Percentiles rank a stretch among this genome's conserved stretches.
Evolutionary conservation across 2,329 filamentous ascomycete genomes (phyloP).

Genomic region (Dothistroma pini): DNA sequence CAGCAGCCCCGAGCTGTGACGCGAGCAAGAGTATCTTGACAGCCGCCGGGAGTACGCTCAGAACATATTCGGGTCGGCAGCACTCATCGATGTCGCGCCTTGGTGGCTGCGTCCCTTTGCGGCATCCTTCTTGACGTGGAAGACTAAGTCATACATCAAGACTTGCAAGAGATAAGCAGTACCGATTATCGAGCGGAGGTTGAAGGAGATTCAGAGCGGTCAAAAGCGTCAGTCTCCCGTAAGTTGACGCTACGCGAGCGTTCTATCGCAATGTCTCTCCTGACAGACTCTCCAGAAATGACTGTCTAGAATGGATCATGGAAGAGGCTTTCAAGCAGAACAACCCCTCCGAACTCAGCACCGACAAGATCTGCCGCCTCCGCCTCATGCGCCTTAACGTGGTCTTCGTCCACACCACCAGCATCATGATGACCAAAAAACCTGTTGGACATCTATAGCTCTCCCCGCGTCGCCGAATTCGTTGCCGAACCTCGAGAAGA

Average conservation of each 20-base stretch:
- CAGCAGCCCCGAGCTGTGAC: conserved; percentile 20
- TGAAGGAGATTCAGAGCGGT: conserved; percentile 10
- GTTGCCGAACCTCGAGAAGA: conserved; percentile 24
- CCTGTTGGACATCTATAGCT: conserved; percentile 25
- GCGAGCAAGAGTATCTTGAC: conserved; percentile 18
- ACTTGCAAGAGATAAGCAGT: conserved; percentile 14
- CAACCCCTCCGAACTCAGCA: conserved; percentile 13
- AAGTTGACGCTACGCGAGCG: too few relatives aligned
- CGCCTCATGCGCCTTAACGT: conserved; percentile 26
- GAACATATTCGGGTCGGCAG: conserved; percentile 19
- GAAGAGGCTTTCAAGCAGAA: conserved; percentile 17
- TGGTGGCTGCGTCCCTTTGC: conserved; percentile 14
- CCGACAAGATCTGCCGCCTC: conserved; percentile 17
- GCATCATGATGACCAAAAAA: conserved; percentile 21
- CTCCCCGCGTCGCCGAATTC: conserved; percentile 14
- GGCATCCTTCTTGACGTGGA: conserved; percentile 12
- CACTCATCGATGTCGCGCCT: conserved; percentile 17
- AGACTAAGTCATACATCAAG: conserved; percentile 11
- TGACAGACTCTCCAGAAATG: too few relatives aligned
- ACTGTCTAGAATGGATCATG: conserved; percentile 24
- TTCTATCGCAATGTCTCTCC: too few relatives aligned
- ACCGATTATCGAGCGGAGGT: conserved; percentile 16
- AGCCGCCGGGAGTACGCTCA: conserved; percentile 18
- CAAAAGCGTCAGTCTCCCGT: conserved; percentile 4
- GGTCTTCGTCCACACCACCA: conserved; percentile 28